Evolutionary conservation across 2,329 filamentous ascomycete species (phyloP), one percentile per base, ranked within the genome.

Genomic region (Penicillium sp.): DNA sequence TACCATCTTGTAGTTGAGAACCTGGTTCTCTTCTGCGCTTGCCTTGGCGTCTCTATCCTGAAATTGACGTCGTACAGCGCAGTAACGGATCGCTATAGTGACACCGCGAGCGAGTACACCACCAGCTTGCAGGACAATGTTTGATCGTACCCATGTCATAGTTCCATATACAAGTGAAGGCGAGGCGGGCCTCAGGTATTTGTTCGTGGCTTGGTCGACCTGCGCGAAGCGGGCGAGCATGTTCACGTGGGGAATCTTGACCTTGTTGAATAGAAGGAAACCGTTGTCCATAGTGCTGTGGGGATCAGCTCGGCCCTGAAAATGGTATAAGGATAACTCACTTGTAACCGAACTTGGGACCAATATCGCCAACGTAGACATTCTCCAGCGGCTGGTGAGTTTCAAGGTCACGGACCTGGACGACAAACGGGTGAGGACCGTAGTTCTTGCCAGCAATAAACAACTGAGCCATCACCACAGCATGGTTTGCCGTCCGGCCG

Each of bases 1-100:
- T 7, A 93, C 90, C 87, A 91, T 92, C 65, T 90, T 91, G 78
- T 93, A 93, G 80, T 93, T 90, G 30, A 93, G 81, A 1, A 93
- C 91, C 69, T 90, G 88, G 73, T 88, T 92, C 79, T 93, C 91
- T 5, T 85, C 86, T 26, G 79, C 81, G 45, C 80, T 81, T 44
- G 84, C 81, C 30, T 83, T 82, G 6, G 88, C 86, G 76, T 92
- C 90, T 5, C 86, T 85, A 68, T 93, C 90, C 74, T 91, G 88
- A 81, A 93, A 93, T 71, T 93, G 90, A n/a, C 89, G 84, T 54
- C 90, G 85, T 5, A 93, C 87, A 3, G 90, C 86, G 62, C 86
- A 88, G 77, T 93, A 93, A 58, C 90, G 85, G 2, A 88, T 90
- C 4, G 90, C 90, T 64, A 93, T 93, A 17, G 90, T 92, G 2